Evolutionary conservation across 495 filamentous ascomycete genomes (phyloP).

Genomic region (Halenospora varia): DNA sequence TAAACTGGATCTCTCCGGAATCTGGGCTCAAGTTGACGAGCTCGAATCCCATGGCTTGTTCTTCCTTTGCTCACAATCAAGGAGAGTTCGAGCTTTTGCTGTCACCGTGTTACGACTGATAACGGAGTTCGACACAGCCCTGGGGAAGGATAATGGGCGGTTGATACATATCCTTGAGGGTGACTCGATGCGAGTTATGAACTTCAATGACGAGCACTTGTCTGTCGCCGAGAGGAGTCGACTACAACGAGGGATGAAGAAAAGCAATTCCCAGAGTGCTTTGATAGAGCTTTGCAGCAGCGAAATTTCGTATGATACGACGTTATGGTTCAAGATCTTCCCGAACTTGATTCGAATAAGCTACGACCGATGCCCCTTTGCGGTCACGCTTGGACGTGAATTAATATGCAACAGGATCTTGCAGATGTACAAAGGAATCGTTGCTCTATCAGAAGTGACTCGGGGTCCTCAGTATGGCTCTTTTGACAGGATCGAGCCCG

Average conservation of each 20-base stretch:
- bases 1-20: constrained; percentile 80
- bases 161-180: constrained; percentile 91
- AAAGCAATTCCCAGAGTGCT: constrained; percentile 77
- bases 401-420: constrained; percentile 86
- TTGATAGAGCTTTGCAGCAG: constrained; percentile 93
- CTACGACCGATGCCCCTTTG: constrained; percentile 85
- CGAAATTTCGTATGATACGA: constrained; percentile 90
- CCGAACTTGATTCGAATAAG: constrained; percentile 90
- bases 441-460: constrained; percentile 68
- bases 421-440: constrained; percentile 85
- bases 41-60: constrained; percentile 97
- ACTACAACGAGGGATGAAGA: constrained; percentile 84
- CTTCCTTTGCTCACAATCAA: constrained; percentile 94
- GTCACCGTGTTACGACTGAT: constrained; percentile 89
- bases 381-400: constrained; percentile 83
- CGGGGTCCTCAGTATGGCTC: constrained; percentile 56
- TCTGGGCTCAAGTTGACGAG: constrained; percentile 91
- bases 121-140: constrained; percentile 86
- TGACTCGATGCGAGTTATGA: constrained; percentile 82
- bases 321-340: constrained; percentile 96
- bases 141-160: constrained; percentile 66
- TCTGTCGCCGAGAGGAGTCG: constrained; percentile 90
- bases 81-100: constrained; percentile 81
- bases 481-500: constrained; percentile 41
- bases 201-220: constrained; percentile 87